These are phyloP conservation scores for Ustilago esculenta DNA, from an alignment of 1,284 basidiomycete genomes.

Conservation along the genomic window DNA sequence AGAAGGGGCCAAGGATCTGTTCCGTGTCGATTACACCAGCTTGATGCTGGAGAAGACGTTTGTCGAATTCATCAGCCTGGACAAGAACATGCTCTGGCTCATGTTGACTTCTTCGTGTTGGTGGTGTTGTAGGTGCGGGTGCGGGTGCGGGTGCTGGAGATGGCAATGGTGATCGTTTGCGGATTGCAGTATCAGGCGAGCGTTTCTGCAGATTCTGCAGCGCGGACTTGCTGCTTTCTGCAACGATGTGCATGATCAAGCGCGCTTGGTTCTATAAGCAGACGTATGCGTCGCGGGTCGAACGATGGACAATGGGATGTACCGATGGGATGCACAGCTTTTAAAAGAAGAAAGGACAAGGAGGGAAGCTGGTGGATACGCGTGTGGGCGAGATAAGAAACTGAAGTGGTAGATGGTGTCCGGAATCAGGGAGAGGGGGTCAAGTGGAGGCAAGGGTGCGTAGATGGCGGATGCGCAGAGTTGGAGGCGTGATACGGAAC, in stretches of 20 bases:
- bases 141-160: constrained; percentile 27
- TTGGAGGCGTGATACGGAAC: too few relatives aligned
- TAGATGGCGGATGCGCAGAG: too few relatives aligned
- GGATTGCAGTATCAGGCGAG: neutral
- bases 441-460: too few relatives aligned
- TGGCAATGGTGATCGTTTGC: constrained; percentile 25
- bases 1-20: constrained; percentile 46
- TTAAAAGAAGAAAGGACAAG: too few relatives aligned
- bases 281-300: too few relatives aligned
- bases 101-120: constrained; percentile 23
- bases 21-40: constrained; percentile 10
- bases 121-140: constrained; percentile 34
- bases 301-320: too few relatives aligned
- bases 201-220: constrained; percentile 14
- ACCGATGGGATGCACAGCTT: too few relatives aligned
- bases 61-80: constrained; percentile 16
- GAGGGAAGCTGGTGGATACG: too few relatives aligned
- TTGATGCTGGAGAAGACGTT: constrained; percentile 12
- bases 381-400: too few relatives aligned
- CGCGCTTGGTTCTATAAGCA: neutral
- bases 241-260: constrained; percentile 27
- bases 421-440: too few relatives aligned
- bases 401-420: too few relatives aligned
- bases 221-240: constrained; percentile 36
- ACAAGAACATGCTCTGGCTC: constrained; percentile 37